Evolutionary conservation across 1,139 yeast species (phyloP), one percentile per base, ranked within the genome.

Genomic region (Suhomyces yuchorum): DNA sequence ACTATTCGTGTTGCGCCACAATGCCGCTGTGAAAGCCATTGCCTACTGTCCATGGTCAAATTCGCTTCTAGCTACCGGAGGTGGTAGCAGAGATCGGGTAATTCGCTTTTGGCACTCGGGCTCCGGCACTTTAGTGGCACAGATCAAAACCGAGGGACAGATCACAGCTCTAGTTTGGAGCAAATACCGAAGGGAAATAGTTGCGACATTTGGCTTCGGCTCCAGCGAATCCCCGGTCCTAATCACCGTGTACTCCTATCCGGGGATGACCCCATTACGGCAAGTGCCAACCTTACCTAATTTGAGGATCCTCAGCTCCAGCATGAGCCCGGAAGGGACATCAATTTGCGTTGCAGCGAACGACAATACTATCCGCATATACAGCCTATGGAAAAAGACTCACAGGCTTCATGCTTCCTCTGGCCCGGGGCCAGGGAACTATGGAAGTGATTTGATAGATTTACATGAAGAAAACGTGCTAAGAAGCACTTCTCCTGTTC

Each of bases 111-210:
- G 97, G 96, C 96, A 92, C 64, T 78, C 93, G 0, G 68, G 70
- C 2, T 75, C 93, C 0, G 97, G 96, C 0, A 84, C 93, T 0
- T 63, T 87, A 39, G 65, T 90, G 30, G 71, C 75, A 8, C 71
- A 82, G 32, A 63, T 73, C 40, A 69, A 74, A 44, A 84, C 95
- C 0, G 74, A 76, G 22, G 85, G 88, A 0, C 98, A 92, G 61
- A 77, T 92, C 7, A 90, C 97, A 0, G 80, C 93, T 0, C 65
- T 92, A 24, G 71, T 80, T 15, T 92, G 98, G 98, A 85, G 93
- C 1, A 67, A 65, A 26, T 73, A 73, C 42, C 73, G 74, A 48
- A 80, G 78, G 52, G 89, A 90, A 58, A 67, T 91, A 5, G 82
- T 80, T 9, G 95, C 86, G 0, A 87, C 96, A 0, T 90, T 84